Evolutionary conservation across 257 asterid species (phyloP).

Genomic region (Scutellaria galericulata): DNA sequence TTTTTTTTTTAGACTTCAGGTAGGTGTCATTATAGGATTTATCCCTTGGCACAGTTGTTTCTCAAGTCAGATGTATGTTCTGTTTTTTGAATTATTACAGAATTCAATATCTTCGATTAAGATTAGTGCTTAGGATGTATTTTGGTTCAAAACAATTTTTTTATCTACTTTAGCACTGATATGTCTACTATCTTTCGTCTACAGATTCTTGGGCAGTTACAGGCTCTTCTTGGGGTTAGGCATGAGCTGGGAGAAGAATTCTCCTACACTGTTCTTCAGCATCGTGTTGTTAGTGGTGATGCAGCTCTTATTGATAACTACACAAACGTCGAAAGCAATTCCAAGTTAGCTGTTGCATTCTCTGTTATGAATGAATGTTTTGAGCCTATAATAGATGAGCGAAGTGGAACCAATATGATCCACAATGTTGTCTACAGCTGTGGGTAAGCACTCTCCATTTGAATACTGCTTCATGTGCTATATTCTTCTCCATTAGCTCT

Average conservation of each 20-base stretch:
- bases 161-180: slow-evolving; percentile 33
- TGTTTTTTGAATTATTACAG: slow-evolving; percentile 11
- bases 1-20: not conserved
- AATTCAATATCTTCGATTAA: slow-evolving; percentile 11
- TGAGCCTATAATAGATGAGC: slow-evolving; percentile 61
- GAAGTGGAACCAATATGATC: slow-evolving; percentile 69
- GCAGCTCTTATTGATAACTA: slow-evolving; percentile 42
- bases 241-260: slow-evolving; percentile 77
- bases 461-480: slow-evolving; percentile 23
- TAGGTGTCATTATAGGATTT: slow-evolving; percentile 16
- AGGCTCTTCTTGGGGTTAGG: slow-evolving; percentile 68
- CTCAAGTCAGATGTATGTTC: not conserved
- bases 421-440: slow-evolving; percentile 66
- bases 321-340: slow-evolving; percentile 53
- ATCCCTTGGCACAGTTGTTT: slow-evolving; percentile 7
- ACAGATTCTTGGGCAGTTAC: slow-evolving; percentile 73
- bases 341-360: slow-evolving; percentile 69
- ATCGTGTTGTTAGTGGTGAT: slow-evolving; percentile 51
- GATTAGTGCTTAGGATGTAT: not conserved
- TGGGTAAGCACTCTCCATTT: slow-evolving; percentile 53
- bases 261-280: slow-evolving; percentile 75
- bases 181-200: slow-evolving; percentile 37
- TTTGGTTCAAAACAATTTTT: slow-evolving; percentile 15
- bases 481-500: slow-evolving; percentile 19
- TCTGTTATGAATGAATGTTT: slow-evolving; percentile 71